Evolutionary conservation across 116 monocot genomes (phyloP).

Genomic region (Phalaenopsis hybrid): DNA sequence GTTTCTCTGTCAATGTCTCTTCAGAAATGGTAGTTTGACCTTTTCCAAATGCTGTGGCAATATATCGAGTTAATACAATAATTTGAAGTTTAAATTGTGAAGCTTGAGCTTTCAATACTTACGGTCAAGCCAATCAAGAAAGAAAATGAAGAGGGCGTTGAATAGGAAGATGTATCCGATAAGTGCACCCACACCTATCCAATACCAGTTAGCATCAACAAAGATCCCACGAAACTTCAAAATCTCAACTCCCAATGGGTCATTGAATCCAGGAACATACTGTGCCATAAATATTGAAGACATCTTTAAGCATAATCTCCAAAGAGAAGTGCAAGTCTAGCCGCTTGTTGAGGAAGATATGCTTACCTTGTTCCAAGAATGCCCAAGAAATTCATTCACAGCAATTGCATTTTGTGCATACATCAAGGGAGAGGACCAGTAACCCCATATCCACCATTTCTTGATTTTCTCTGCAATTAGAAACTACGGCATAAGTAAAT

Average conservation of each 20-base stretch:
- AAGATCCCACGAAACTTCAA: conserved; percentile 45
- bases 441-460: conserved; percentile 71
- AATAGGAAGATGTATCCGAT: conserved; percentile 44
- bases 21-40: conserved; percentile 32
- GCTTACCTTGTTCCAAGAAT: conserved; percentile 34
- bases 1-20: conserved; percentile 35
- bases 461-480: conserved; percentile 38
- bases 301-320: not conserved
- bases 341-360: not conserved
- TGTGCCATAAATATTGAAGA: not conserved
- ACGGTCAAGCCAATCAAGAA: conserved; percentile 46
- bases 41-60: conserved; percentile 37
- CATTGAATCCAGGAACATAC: conserved; percentile 2
- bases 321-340: not conserved
- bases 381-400: conserved; percentile 62
- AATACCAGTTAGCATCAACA: conserved; percentile 50
- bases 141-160: conserved; percentile 38
- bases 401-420: conserved; percentile 51
- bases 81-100: not conserved
- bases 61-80: not conserved
- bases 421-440: conserved; percentile 63
- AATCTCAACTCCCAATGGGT: conserved; percentile 34
- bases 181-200: conserved; percentile 56
- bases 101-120: conserved; percentile 16
- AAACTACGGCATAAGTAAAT: not conserved